Base-by-base conservation (phyloP, 2,329 filamentous ascomycete species). In the Clathrospora elynae region DNA sequence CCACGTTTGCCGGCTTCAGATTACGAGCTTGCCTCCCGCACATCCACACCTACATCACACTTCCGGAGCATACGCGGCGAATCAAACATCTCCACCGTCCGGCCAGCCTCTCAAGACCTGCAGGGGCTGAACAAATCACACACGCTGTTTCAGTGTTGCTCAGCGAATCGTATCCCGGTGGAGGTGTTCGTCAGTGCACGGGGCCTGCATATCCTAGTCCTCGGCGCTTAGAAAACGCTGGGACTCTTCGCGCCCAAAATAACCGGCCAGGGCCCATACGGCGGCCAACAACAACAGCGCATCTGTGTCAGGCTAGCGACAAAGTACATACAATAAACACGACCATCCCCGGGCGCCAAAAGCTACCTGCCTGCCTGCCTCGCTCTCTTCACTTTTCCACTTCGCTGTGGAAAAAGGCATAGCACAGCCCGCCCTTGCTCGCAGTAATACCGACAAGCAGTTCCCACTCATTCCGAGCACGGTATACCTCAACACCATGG, bases 111-210 rank as follows among this genome's bases (percentile, higher is more conserved):
- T 51, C 40, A 42, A 47, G 44, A 55, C 57, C 62, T 70, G 66
- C 66, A 70, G 62, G 66, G 61, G 54, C 61, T 32, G 48, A 58
- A 63, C 61, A 55, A 61, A 67, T 68, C 65, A 68, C 67, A 67
- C 62, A 42, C 46, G 46, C 52, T 55, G 63, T 65, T 67, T 67
- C 62, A 61, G 49, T 55, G 45, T 30, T 29, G 34, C 24, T 29
- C 29, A 45, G 42, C 56, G 59, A 59, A 62, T 59, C 47, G 42
- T 42, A 42, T 38, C 31, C 22, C 41, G 28, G 40, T 46, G 36
- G 39, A 43, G 40, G 45, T 43, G 47, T 49, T 51, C 40, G 47
- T 39, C 52, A 44, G 43, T 53, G 50, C 51, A 52, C 57, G 50
- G 43, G 43, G 55, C 44, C 46, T 40, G 31, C 40, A 40, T 44